A percentile compares a stretch with the other conserved stretches of the same genome.
Conservation (phyloP, 2,329 filamentous ascomycete species). For the Canariomyces notabilis region DNA sequence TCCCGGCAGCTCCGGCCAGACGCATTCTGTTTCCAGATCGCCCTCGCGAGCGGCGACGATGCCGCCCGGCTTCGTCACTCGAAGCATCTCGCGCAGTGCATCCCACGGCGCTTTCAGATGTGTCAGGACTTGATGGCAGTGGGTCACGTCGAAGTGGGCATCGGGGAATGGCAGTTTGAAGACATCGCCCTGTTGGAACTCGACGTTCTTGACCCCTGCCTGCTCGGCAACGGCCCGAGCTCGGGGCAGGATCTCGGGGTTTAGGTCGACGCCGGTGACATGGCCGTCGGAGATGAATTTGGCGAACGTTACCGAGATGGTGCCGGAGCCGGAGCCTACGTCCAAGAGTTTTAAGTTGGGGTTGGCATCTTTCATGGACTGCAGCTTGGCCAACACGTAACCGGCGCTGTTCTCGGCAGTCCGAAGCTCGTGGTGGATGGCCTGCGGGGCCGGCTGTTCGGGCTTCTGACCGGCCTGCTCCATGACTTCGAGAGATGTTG, state of each 20-base stretch:
- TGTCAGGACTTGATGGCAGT: constrained; percentile 28
- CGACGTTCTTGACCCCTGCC: constrained; percentile 28
- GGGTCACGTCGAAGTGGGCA: constrained; percentile 28
- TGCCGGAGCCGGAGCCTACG: constrained; percentile 44
- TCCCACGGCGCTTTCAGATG: constrained; percentile 25
- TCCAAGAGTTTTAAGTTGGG: constrained; percentile 36
- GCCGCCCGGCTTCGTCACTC: constrained; percentile 29
- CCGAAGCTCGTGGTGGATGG: constrained; percentile 1
- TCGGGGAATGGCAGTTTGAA: constrained; percentile 31
- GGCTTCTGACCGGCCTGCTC: no score
- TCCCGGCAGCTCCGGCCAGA: constrained; percentile 28
- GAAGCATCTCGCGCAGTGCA: constrained; percentile 28
- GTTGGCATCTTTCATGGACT: constrained; percentile 15
- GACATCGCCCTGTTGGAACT: constrained; percentile 29
- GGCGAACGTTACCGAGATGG: constrained; percentile 41
- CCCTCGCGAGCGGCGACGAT: constrained; percentile 31
- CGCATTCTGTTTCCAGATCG: constrained; percentile 30
- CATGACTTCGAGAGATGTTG: no score
- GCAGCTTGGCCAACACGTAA: constrained; percentile 29
- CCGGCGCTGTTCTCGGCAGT: constrained; percentile 20
- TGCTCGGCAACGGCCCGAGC: constrained; percentile 34
- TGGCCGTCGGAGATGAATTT: constrained; percentile 38
- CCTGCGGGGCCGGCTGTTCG: background rate
- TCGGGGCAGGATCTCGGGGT: constrained; percentile 36
- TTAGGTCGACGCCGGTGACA: constrained; percentile 42